A percentile compares a stretch with the other conserved stretches of the same genome.
Conservation (phyloP, 2,329 filamentous ascomycete genomes). For the Colletotrichum sublineola region DNA sequence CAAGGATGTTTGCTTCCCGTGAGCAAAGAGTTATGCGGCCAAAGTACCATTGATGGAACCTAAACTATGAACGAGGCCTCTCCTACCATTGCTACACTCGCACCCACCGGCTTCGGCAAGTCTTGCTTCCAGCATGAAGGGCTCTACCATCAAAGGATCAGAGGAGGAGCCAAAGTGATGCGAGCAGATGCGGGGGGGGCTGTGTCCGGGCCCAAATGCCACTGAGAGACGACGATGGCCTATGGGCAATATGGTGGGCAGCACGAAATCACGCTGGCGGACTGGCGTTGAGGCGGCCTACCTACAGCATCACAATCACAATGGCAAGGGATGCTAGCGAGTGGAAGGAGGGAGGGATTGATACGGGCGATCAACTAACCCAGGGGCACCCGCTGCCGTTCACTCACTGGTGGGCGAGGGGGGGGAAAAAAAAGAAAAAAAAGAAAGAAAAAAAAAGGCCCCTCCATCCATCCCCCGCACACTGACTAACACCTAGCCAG, state of each 20-base stretch:
- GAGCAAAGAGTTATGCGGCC: conserved; percentile 7
- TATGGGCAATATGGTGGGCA: background rate
- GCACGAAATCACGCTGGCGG: conserved; percentile 14
- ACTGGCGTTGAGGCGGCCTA: background rate
- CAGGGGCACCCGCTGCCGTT: conserved; percentile 10
- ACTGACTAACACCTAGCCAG: conserved; percentile 22
- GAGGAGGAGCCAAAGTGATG: background rate
- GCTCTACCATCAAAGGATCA: background rate
- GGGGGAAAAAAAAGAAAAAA: too few relatives aligned
- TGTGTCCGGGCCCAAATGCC: background rate
- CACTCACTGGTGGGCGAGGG: background rate
- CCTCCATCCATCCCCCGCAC: conserved; percentile 9
- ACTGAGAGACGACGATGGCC: background rate
- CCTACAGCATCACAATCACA: background rate
- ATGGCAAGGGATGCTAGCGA: conserved; percentile 3
- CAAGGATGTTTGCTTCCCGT: background rate
- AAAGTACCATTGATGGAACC: conserved; percentile 24
- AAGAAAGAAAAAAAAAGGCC: background rate
- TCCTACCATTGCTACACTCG: background rate
- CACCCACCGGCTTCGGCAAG: conserved; percentile 22
- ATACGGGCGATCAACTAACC: conserved; percentile 21
- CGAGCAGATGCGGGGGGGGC: background rate
- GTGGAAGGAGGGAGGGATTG: background rate
- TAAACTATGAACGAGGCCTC: conserved; percentile 1
- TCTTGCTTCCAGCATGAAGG: background rate